These are phyloP conservation scores for Plasmopara halstedii DNA, from an alignment of 352 stramenopile species.

Conservation along the genomic window DNA sequence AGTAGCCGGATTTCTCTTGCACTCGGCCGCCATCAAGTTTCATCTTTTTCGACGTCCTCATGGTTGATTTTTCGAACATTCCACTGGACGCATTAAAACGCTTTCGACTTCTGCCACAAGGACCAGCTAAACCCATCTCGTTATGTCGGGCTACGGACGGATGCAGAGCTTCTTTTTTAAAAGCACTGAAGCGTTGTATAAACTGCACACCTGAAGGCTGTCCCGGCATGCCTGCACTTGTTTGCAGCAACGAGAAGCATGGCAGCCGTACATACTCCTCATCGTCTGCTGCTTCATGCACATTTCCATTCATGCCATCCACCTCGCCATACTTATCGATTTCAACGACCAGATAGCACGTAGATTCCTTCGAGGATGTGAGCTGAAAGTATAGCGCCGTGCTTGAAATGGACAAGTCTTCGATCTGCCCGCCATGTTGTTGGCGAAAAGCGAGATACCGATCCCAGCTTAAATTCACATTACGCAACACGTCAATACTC, in stretches of 20 bases:
- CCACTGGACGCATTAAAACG: slow-evolving; percentile 18
- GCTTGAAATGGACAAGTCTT: slow-evolving; percentile 79
- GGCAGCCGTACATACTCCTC: slow-evolving; percentile 70
- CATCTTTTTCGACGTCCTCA: slow-evolving; percentile 26
- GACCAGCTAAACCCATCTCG: slow-evolving; percentile 25
- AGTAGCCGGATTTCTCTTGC: slow-evolving; percentile 23
- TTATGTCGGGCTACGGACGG: slow-evolving; percentile 45
- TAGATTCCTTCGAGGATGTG: slow-evolving; percentile 77
- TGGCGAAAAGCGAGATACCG: slow-evolving; percentile 79
- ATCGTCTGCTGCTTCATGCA: slow-evolving; percentile 41
- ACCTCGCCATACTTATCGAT: slow-evolving; percentile 80
- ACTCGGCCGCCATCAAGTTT: slow-evolving; percentile 18
- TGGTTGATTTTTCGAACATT: slow-evolving; percentile 9
- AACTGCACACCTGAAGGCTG: slow-evolving; percentile 75
- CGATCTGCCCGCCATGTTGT: slow-evolving; percentile 64
- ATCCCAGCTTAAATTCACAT: slow-evolving; percentile 79
- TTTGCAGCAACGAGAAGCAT: slow-evolving; percentile 78
- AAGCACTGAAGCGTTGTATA: slow-evolving; percentile 75
- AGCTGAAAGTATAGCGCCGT: slow-evolving; percentile 79
- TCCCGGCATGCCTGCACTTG: slow-evolving; percentile 40
- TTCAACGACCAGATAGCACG: slow-evolving; percentile 79
- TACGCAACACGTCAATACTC: slow-evolving; percentile 72
- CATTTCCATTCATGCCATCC: slow-evolving; percentile 40
- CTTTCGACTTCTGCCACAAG: slow-evolving; percentile 29
- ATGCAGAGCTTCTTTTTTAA: slow-evolving; percentile 70